These are phyloP conservation scores for Zygosaccharomyces siamensis DNA, from an alignment of 805 yeast species.

Conservation along the genomic window DNA sequence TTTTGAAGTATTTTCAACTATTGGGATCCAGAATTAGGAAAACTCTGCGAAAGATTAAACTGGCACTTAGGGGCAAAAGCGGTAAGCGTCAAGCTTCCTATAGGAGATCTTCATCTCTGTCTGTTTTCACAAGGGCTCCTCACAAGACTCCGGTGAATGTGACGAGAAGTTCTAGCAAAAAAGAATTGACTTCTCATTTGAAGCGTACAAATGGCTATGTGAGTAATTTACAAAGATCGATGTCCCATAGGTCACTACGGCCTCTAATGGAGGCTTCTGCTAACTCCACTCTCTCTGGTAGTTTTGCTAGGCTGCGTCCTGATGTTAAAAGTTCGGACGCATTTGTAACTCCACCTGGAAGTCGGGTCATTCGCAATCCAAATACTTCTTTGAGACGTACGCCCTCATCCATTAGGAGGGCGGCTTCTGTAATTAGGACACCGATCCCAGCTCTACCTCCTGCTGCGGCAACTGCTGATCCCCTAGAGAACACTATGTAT, in stretches of 20 bases:
- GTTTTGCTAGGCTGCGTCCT: neutral
- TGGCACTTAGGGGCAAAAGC: neutral
- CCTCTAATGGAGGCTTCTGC: conserved; percentile 13
- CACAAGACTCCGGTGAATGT: conserved; percentile 4
- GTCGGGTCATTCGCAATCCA: conserved; percentile 5
- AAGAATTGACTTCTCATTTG: conserved; percentile 24
- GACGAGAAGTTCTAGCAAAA: conserved; percentile 12
- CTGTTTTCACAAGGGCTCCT: neutral
- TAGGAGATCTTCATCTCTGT: neutral
- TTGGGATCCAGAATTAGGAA: conserved; percentile 2
- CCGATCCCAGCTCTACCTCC: conserved; percentile 7
- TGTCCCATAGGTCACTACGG: conserved; percentile 22
- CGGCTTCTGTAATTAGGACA: conserved; percentile 33
- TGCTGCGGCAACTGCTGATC: neutral
- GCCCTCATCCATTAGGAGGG: conserved; percentile 35
- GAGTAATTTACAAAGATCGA: conserved; percentile 29
- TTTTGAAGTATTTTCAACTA: conserved; percentile 9
- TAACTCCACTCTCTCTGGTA: neutral
- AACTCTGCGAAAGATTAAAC: conserved; percentile 1
- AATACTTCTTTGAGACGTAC: conserved; percentile 31
- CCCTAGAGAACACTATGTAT: neutral
- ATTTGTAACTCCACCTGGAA: conserved; percentile 4
- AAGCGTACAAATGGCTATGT: conserved; percentile 30
- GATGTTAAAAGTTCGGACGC: neutral
- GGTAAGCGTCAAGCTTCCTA: neutral